A percentile compares a stretch with the other conserved stretches of the same genome.
Conservation (phyloP, 129 eudicot species). For the Flaveria trinervia region DNA sequence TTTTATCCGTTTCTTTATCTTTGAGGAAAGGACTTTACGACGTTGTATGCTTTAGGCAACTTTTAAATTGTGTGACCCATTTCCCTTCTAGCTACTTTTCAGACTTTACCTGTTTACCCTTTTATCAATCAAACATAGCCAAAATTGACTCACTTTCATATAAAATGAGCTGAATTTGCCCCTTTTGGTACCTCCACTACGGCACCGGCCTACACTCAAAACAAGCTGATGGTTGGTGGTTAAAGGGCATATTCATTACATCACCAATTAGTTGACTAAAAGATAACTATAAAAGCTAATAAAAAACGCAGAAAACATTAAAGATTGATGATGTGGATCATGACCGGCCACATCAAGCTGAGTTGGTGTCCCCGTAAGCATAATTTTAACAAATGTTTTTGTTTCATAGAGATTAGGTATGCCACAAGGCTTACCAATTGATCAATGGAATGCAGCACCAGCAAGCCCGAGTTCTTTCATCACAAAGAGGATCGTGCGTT, state of each 20-base stretch:
- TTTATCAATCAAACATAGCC: neutral
- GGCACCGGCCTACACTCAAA: no score
- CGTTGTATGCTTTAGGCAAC: conserved; percentile 1
- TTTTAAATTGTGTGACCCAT: neutral
- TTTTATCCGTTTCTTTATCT: neutral
- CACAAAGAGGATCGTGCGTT: conserved; percentile 68
- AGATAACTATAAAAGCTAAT: no score
- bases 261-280: no score
- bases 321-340: neutral
- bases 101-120: neutral
- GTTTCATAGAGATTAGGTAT: conserved; percentile 55
- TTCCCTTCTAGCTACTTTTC: neutral
- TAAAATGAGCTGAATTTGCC: neutral
- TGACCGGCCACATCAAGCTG: neutral
- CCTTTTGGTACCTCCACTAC: no score
- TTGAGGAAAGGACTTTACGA: neutral
- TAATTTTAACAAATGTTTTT: neutral
- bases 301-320: no score
- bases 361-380: neutral
- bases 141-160: neutral
- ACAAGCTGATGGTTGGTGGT: no score
- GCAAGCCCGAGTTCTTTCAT: conserved; percentile 68
- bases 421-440: conserved; percentile 61
- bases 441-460: conserved; percentile 67
- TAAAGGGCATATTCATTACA: no score